Evolutionary conservation across 2,329 filamentous ascomycete genomes (phyloP).

Genomic region (Paramyrothecium sp.): DNA sequence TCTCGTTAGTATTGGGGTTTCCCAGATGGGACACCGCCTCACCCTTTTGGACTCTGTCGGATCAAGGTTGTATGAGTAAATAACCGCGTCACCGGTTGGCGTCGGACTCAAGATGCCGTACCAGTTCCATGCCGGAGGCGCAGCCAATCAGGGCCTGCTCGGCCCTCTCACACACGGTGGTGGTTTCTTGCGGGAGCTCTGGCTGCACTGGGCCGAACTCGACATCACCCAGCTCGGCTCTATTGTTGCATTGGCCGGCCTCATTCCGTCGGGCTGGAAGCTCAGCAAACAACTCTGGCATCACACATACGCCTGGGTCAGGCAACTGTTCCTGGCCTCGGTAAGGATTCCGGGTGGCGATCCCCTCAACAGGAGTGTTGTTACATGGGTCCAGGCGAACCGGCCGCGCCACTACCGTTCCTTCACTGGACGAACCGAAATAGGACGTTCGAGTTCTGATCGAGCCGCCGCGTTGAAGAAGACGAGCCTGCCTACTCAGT

Average conservation of each 20-base stretch:
- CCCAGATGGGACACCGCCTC: no score
- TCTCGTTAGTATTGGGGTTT: no score
- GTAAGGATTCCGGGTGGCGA: conserved; percentile 42
- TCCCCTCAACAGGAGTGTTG: conserved; percentile 42
- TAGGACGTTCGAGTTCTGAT: conserved; percentile 28
- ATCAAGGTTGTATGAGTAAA: not conserved
- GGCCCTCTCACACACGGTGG: conserved; percentile 30
- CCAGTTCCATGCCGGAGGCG: conserved; percentile 17
- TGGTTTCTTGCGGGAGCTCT: conserved; percentile 32
- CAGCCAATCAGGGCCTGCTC: conserved; percentile 14
- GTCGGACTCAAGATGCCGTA: conserved; percentile 13
- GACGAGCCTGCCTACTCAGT: conserved; percentile 38
- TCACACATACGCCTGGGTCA: conserved; percentile 37
- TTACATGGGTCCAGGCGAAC: conserved; percentile 43
- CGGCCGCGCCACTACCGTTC: conserved; percentile 35
- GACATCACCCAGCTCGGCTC: conserved; percentile 45
- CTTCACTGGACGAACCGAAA: conserved; percentile 42
- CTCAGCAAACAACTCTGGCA: conserved; percentile 32
- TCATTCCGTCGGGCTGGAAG: conserved; percentile 37
- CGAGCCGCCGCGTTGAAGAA: conserved; percentile 39
- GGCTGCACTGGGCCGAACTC: conserved; percentile 40
- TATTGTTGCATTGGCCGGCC: conserved; percentile 41
- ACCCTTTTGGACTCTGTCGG: not conserved
- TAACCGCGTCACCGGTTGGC: not conserved
- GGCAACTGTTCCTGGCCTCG: conserved; percentile 41